phyloP scores from a whole-genome alignment of 768 basidiomycete genomes.

The Pisolithus sp. region DNA sequence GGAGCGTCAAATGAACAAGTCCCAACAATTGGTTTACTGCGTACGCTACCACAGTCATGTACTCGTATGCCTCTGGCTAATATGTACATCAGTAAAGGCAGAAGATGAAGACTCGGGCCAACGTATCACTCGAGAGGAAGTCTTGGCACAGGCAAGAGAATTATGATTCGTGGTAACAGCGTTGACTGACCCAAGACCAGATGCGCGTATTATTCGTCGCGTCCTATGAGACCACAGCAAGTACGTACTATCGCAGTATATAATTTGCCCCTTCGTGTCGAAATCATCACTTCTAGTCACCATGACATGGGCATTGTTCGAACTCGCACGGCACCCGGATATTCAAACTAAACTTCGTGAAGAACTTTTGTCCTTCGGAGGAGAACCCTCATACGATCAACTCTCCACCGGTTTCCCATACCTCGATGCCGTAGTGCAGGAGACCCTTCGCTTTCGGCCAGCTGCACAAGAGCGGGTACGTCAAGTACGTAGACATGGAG shows the following conservation, averaged over 20 bases:
- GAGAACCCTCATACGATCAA: conserved; percentile 51
- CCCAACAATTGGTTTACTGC: too few species aligned
- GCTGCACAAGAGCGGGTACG: conserved; percentile 21
- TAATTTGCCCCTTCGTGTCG: neutral
- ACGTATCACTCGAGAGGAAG: conserved; percentile 21
- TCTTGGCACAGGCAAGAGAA: conserved; percentile 18
- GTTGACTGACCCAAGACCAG: neutral
- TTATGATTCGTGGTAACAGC: too few species aligned
- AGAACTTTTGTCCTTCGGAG: conserved; percentile 37
- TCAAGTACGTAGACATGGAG: conserved; percentile 2
- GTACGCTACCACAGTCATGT: too few species aligned
- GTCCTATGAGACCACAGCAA: conserved; percentile 18
- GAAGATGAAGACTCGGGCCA: conserved; percentile 20
- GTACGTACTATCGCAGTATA: conserved; percentile 2
- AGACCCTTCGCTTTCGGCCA: conserved; percentile 39
- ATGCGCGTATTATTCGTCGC: conserved; percentile 13
- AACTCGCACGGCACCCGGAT: conserved; percentile 40
- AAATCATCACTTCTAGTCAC: conserved; percentile 3
- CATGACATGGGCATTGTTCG: conserved; percentile 48
- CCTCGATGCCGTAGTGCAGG: conserved; percentile 45
- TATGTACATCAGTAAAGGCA: conserved; percentile 28
- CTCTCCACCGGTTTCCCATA: conserved; percentile 44
- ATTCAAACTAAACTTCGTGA: conserved; percentile 43
- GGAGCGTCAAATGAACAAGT: neutral
- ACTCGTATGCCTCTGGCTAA: neutral